phyloP scores from a whole-genome alignment of 176 grass and related monocot species.

The Phoenix dactylifera region DNA sequence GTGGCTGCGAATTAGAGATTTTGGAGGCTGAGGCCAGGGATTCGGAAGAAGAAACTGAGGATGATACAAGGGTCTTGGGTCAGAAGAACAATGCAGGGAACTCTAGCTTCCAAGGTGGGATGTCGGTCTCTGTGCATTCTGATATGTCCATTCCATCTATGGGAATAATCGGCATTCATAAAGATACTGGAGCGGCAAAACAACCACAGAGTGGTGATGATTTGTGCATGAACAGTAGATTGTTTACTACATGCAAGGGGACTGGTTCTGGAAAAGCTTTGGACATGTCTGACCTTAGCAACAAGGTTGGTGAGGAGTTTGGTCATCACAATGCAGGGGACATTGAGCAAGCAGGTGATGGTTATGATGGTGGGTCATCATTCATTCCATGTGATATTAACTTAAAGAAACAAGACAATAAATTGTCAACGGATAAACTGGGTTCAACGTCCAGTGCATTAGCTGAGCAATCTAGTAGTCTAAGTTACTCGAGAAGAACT shows the following conservation, averaged over 20 bases:
- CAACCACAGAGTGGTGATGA: slow-evolving; percentile 17
- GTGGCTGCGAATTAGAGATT: slow-evolving; percentile 80
- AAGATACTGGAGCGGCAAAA: slow-evolving; percentile 6
- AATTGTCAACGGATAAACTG: background rate
- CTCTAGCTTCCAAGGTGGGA: slow-evolving; percentile 11
- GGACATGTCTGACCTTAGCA: slow-evolving; percentile 1
- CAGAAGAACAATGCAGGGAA: slow-evolving; percentile 11
- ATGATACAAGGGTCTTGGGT: slow-evolving; percentile 23
- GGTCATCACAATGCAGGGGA: slow-evolving; percentile 7
- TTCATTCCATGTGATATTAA: slow-evolving; percentile 7
- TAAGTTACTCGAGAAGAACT: slow-evolving; percentile 40
- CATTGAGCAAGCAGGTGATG: slow-evolving; percentile 12
- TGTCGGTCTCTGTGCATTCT: slow-evolving; percentile 21
- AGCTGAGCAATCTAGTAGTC: slow-evolving; percentile 1
- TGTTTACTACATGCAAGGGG: slow-evolving; percentile 22
- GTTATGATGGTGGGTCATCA: slow-evolving; percentile 15
- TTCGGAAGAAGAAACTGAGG: slow-evolving; percentile 58
- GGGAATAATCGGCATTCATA: slow-evolving; percentile 1
- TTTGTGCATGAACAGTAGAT: slow-evolving; percentile 16
- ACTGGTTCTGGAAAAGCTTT: slow-evolving; percentile 19
- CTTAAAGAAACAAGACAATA: slow-evolving; percentile 15
- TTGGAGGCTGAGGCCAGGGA: slow-evolving; percentile 68
- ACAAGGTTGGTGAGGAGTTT: slow-evolving; percentile 5
- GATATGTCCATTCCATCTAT: slow-evolving; percentile 18
- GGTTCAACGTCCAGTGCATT: background rate